A percentile compares a stretch with the other conserved stretches of the same genome.
Conservation (phyloP, 805 yeast species). For the Candida gorgasii region DNA sequence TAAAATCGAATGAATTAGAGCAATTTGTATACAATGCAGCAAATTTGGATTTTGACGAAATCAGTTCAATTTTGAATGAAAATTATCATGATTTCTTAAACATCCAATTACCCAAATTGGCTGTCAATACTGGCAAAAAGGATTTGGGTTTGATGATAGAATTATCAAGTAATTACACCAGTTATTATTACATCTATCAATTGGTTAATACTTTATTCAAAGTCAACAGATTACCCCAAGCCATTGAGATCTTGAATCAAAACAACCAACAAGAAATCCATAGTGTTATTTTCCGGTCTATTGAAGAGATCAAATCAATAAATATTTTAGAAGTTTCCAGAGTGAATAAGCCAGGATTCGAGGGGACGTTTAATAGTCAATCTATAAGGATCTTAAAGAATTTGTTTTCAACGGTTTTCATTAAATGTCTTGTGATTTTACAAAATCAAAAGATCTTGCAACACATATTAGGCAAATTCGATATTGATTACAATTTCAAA, state of each 20-base stretch:
- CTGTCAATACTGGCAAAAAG: neutral
- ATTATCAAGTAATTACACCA: slow-evolving; percentile 12
- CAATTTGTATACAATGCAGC: slow-evolving; percentile 57
- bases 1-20: slow-evolving; percentile 47
- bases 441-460: slow-evolving; percentile 69
- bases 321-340: slow-evolving; percentile 42
- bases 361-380: slow-evolving; percentile 44
- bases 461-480: slow-evolving; percentile 49
- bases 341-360: slow-evolving; percentile 29
- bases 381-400: slow-evolving; percentile 62
- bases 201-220: slow-evolving; percentile 59
- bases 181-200: slow-evolving; percentile 46
- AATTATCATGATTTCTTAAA: slow-evolving; percentile 29
- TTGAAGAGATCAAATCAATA: slow-evolving; percentile 62
- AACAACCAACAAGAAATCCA: slow-evolving; percentile 64
- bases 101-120: slow-evolving; percentile 30
- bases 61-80: slow-evolving; percentile 39
- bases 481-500: slow-evolving; percentile 24
- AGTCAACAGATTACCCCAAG: slow-evolving; percentile 60
- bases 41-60: slow-evolving; percentile 55
- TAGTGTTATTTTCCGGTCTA: slow-evolving; percentile 58
- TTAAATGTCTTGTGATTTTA: slow-evolving; percentile 59
- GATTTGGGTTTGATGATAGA: slow-evolving; percentile 27
- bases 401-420: slow-evolving; percentile 69
- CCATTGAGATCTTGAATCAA: slow-evolving; percentile 53